phyloP scores from a whole-genome alignment of 2,329 filamentous ascomycete species.

The Esteya vermicola region DNA sequence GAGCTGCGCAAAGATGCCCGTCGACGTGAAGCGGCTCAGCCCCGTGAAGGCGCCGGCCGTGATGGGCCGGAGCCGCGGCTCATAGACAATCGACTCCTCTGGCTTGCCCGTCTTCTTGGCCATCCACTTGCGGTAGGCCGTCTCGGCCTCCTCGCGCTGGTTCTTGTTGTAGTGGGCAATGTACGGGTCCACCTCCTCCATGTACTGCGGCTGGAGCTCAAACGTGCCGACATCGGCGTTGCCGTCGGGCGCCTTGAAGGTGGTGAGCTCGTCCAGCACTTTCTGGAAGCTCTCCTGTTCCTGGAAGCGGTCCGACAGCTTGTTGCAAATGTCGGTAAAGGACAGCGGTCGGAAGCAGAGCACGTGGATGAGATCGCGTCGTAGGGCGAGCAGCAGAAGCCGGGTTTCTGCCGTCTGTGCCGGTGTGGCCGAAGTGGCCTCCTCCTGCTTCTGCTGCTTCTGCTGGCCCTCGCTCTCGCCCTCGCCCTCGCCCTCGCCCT shows the following conservation, averaged over 20 bases:
- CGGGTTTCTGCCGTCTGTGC: no score
- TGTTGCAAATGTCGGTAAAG: slow-evolving; percentile 78
- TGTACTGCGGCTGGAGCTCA: slow-evolving; percentile 72
- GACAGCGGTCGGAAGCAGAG: slow-evolving; percentile 93
- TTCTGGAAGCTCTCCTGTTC: slow-evolving; percentile 80
- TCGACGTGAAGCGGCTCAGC: slow-evolving; percentile 67
- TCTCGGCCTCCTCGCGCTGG: slow-evolving; percentile 88
- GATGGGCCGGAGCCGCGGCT: slow-evolving; percentile 69
- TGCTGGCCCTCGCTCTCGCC: no score
- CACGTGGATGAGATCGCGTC: slow-evolving; percentile 82
- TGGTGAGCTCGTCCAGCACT: slow-evolving; percentile 76
- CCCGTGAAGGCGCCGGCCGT: slow-evolving; percentile 61
- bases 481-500: slow-evolving; percentile 44
- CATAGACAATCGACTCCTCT: slow-evolving; percentile 74
- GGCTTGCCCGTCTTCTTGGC: slow-evolving; percentile 76
- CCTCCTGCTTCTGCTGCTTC: no score
- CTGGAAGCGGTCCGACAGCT: slow-evolving; percentile 76
- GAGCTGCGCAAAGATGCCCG: slow-evolving; percentile 76
- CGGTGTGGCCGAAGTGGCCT: slow-evolving; percentile 49
- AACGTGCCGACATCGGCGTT: slow-evolving; percentile 88
- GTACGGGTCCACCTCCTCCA: slow-evolving; percentile 87
- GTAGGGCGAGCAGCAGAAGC: slow-evolving; percentile 60
- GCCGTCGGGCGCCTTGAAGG: slow-evolving; percentile 80
- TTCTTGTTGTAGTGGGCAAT: slow-evolving; percentile 95
- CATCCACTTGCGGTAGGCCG: slow-evolving; percentile 73